Base-by-base conservation (phyloP, 1,139 yeast species). In the Hyphopichia wangnamkhiaoensis region DNA sequence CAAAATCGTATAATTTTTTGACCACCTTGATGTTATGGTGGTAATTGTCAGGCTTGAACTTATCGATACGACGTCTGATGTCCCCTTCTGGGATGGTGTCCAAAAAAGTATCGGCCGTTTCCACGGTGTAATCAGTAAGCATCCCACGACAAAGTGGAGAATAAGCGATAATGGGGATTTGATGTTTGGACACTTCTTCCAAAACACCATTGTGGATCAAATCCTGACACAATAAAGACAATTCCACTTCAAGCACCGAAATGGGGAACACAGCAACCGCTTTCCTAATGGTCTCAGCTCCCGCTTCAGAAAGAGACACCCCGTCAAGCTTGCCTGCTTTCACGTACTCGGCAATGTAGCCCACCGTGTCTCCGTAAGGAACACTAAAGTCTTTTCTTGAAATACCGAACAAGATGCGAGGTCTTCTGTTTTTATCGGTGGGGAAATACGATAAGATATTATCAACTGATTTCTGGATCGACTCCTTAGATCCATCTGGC, bases 61-160 rank as follows among this genome's bases (percentile, higher is more conserved):
- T 75, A 39, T 80, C 91, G 31, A 80, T 54, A 34, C 47, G 46
- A n/a, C 49, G 52, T 48, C 89, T 72, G 41, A 79, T 43, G 54
- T 84, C 94, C 10, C 76, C 81, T 35, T 68, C 68, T 17, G 79
- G 74, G 33, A 80, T 55, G 39, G 72, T 75, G 5, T 45, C 36
- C 31, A 54, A 49, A 48, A 62, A 68, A 2, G 48, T 52, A 4
- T 65, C 64, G 4, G 63, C 50, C 8, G 71, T 56, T 33, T 65
- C 75, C 41, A 79, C 74, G 14, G 66, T 54, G 37, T 47, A 47
- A 41, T 93, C 94, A 6, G 94, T 82, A 43, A 89, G 72, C 41
- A 81, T 62, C 1, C 96, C 96, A 53, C 86, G 72, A n/a, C 89
- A 82, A 44, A 89, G 69, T 31, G 96, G 96, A 20, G 95, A 84